These are phyloP conservation scores for Ruellia speciosa DNA, from an alignment of 305 asterid genomes.

Conservation along the genomic window DNA sequence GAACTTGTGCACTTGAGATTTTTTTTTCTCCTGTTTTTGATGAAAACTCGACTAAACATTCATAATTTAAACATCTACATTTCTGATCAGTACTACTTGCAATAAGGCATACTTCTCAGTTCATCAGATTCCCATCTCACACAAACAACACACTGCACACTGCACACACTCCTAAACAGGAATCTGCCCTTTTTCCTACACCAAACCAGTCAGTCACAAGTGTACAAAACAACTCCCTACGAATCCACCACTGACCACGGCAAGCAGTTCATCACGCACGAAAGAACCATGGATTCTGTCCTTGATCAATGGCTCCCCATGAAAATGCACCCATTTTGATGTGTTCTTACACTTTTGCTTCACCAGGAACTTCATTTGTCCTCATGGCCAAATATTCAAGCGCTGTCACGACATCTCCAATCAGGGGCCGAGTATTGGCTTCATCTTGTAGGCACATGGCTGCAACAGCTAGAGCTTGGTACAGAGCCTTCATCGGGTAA, in stretches of 20 bases:
- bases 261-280: not conserved
- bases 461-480: constrained; percentile 76
- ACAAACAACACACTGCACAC: not conserved
- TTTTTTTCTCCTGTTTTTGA: not conserved
- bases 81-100: not conserved
- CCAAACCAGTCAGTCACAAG: not conserved
- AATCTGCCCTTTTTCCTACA: not conserved
- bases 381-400: constrained; percentile 54
- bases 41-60: not conserved
- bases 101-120: not conserved
- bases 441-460: constrained; percentile 92
- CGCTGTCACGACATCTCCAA: constrained; percentile 81
- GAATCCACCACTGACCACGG: not conserved
- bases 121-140: not conserved
- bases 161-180: not conserved
- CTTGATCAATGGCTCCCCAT: not conserved
- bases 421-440: constrained; percentile 69
- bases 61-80: not conserved
- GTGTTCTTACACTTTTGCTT: not conserved
- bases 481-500: constrained; percentile 53
- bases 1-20: not conserved
- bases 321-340: not conserved
- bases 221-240: not conserved
- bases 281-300: not conserved
- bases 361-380: not conserved